A percentile compares a stretch with the other conserved stretches of the same genome.
phyloP scores from a whole-genome alignment of 108 stramenopile species.

The Cyclotella choctawhatcheeana region DNA sequence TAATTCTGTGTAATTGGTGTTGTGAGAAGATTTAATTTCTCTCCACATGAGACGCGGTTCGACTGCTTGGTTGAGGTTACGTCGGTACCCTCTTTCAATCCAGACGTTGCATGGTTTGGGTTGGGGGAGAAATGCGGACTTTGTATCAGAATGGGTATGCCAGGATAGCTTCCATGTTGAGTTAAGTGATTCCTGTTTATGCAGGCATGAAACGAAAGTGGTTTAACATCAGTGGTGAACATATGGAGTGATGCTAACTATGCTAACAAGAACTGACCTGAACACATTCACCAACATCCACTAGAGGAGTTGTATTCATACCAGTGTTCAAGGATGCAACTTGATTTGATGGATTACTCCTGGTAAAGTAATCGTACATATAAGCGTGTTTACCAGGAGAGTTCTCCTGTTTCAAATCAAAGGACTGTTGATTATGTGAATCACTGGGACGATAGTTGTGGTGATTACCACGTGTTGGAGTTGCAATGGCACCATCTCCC shows the following conservation, averaged over 20 bases:
- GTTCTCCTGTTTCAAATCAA: constrained; percentile 1
- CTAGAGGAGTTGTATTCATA: constrained; percentile 19
- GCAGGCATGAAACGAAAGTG: not conserved
- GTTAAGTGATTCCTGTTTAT: constrained; percentile 38
- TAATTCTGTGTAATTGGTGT: constrained; percentile 8
- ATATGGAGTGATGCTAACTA: not conserved
- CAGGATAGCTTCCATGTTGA: constrained; percentile 43
- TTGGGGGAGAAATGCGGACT: not conserved
- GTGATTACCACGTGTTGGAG: not conserved
- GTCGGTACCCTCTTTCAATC: constrained; percentile 73
- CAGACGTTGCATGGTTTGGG: constrained; percentile 50
- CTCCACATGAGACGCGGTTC: constrained; percentile 82
- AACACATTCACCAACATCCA: constrained; percentile 34
- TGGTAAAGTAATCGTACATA: constrained; percentile 45
- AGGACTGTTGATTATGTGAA: not conserved
- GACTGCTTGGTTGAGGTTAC: constrained; percentile 59
- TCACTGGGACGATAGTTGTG: not conserved
- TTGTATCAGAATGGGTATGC: not conserved
- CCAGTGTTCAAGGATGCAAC: constrained; percentile 38
- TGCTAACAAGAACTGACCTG: constrained; percentile 37
- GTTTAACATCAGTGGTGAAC: not conserved
- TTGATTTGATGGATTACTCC: not conserved
- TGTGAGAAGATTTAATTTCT: constrained; percentile 17
- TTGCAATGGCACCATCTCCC: not conserved
- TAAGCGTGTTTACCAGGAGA: constrained; percentile 30